phyloP scores from a whole-genome alignment of 2,329 filamentous ascomycete genomes.

The Plenodomus biglobosus region DNA sequence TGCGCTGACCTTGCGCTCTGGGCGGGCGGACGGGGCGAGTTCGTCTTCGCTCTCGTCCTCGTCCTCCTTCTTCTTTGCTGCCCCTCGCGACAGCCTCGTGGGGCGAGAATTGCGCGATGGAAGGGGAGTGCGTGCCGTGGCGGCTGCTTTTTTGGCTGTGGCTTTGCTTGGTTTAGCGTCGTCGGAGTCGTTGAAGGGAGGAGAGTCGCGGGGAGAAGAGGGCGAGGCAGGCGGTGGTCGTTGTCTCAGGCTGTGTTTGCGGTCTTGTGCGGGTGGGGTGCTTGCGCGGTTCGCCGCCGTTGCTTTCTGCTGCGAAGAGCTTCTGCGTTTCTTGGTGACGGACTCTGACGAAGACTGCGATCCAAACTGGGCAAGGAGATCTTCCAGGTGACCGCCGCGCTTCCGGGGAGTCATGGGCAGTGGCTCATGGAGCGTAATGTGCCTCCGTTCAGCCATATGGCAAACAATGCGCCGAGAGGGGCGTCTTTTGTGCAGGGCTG shows the following conservation, averaged over 20 bases:
- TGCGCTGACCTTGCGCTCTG: constrained; percentile 14
- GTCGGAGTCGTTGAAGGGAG: constrained; percentile 3
- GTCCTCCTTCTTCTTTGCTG: constrained; percentile 3
- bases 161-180: background rate
- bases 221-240: constrained; percentile 6
- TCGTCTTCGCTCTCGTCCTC: constrained; percentile 34
- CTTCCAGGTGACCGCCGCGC: constrained; percentile 24
- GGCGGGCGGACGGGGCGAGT: constrained; percentile 15
- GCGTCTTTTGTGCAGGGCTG: too few species aligned
- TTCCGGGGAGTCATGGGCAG: constrained; percentile 24
- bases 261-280: background rate
- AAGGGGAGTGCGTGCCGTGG: too few species aligned
- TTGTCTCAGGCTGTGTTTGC: constrained; percentile 15
- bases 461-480: background rate
- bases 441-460: constrained; percentile 25
- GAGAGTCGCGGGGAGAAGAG: constrained; percentile 7
- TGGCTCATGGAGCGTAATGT: constrained; percentile 18
- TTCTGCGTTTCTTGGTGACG: constrained; percentile 31
- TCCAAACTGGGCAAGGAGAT: constrained; percentile 36
- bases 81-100: background rate
- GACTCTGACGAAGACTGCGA: constrained; percentile 34
- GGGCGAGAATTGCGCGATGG: background rate
- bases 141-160: background rate
- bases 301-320: constrained; percentile 9
- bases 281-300: background rate